Conservation (phyloP, 1,284 basidiomycete species). For the Ganoderma multipileum region DNA sequence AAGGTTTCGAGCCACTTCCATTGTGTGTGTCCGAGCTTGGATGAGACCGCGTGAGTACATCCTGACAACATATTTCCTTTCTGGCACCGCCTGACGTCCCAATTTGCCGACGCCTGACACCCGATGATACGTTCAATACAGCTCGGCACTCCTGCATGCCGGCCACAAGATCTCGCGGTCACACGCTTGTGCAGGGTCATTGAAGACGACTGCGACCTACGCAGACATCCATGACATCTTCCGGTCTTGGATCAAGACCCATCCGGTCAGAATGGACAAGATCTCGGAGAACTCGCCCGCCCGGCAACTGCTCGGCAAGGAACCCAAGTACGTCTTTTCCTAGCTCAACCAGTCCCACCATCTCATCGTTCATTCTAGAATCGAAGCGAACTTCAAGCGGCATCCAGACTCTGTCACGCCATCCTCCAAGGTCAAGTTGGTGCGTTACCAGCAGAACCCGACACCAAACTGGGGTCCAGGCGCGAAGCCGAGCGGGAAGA, state of each 20-base stretch:
- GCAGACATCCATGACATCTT: constrained; percentile 84
- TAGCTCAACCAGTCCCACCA: not conserved
- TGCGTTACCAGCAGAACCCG: constrained; percentile 94
- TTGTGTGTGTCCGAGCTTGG: constrained; percentile 78
- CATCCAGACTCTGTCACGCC: constrained; percentile 71
- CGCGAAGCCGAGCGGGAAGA: constrained; percentile 59
- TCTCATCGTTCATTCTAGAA: constrained; percentile 46
- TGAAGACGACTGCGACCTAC: constrained; percentile 89
- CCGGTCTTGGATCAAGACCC: constrained; percentile 80
- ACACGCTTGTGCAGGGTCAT: constrained; percentile 86
- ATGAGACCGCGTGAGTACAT: constrained; percentile 73
- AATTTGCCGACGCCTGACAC: not conserved
- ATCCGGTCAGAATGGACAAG: constrained; percentile 88
- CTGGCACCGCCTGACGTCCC: not conserved
- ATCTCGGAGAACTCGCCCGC: constrained; percentile 77
- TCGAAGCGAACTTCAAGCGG: constrained; percentile 73
- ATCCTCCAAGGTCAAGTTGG: constrained; percentile 75
- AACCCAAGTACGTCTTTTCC: constrained; percentile 59
- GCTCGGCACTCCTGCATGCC: constrained; percentile 89
- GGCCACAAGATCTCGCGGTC: constrained; percentile 89
- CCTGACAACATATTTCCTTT: not conserved
- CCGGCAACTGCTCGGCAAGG: constrained; percentile 66
- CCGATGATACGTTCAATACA: constrained; percentile 35
- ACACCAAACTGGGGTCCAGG: constrained; percentile 92
- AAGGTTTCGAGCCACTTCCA: constrained; percentile 87